Evolutionary conservation across 331 rosid genomes (phyloP).

Genomic region (Cydonia oblonga): DNA sequence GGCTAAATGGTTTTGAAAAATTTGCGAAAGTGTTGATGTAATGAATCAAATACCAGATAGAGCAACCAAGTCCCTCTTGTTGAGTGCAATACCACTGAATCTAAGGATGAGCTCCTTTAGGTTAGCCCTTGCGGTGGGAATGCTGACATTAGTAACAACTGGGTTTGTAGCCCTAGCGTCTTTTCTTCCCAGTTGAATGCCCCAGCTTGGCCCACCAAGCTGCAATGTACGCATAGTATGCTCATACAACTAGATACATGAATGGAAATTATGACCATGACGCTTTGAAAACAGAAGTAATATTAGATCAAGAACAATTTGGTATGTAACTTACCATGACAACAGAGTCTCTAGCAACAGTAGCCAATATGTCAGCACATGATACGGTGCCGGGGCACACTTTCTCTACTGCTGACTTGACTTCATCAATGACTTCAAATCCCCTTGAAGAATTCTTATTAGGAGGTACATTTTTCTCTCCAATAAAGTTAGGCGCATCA

Average conservation of each 20-base stretch:
- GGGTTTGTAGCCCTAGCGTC: background rate
- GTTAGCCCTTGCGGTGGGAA: background rate
- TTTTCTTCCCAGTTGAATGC: background rate
- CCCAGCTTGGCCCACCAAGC: background rate
- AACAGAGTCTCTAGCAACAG: background rate
- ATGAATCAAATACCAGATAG: background rate
- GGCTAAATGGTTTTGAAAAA: no score
- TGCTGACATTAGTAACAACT: background rate
- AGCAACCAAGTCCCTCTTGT: background rate
- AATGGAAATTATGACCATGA: background rate
- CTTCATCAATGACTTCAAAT: background rate
- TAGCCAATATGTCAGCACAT: constrained; percentile 4
- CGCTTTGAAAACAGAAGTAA: background rate
- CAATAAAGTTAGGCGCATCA: background rate
- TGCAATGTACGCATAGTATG: background rate
- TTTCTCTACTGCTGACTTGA: background rate
- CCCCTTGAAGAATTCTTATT: background rate
- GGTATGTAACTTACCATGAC: background rate
- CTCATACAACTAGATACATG: background rate
- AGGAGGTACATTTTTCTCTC: constrained; percentile 1
- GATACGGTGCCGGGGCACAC: background rate
- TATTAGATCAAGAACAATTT: background rate
- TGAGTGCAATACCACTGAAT: background rate
- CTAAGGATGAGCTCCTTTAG: background rate
- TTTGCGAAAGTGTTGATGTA: background rate